Evolutionary conservation across 805 yeast species (phyloP), one percentile per base, ranked within the genome.

Genomic region (Metschnikowia chrysomelidarum): DNA sequence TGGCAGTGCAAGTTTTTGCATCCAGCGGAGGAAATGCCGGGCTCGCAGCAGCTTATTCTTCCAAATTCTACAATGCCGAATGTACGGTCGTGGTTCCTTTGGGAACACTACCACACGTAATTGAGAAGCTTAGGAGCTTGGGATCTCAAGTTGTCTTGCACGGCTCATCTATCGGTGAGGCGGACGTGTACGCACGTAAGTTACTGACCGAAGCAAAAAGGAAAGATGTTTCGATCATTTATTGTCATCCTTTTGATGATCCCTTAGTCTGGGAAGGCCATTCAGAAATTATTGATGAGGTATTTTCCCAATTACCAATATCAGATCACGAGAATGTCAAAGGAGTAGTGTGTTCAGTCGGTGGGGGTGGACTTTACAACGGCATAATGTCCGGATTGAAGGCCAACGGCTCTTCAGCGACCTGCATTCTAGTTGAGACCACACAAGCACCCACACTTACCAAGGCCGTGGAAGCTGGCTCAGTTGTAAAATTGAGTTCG

Each of bases 41-140:
- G 1, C 59, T 72, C 35, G 80, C 80, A 5, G 79, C 78, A 5
- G 75, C 78, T 0, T 64, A 64, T 30, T 64, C 76, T 21, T 66
- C 76, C 2, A 44, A 40, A 31, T 57, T 35, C 51, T 63, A 53
- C 47, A 56, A 38, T 38, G 69, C 53, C 2, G 46, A 51, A n/a
- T 76, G 82, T 46, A 77, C 82, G 0, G 85, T 82, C 2, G 83
- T 76, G 0, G 74, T 82, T 1, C 87, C 87, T 1, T 54, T 49
- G 1, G 54, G 64, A 3, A 68, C 85, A 8, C 69, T 71, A 35
- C 49, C 48, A 3, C 59, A 64, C 18, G 76, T 80, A 58, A 54
- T 64, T 5, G 60, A 62, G 8, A 68, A 71, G 42, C 67, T 81
- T 26, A 53, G 56, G 29, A 54, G 50, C 7, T 62, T 67, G 18